Conservation (phyloP, 2,329 filamentous ascomycete genomes). For the Phyllachora maydis region DNA sequence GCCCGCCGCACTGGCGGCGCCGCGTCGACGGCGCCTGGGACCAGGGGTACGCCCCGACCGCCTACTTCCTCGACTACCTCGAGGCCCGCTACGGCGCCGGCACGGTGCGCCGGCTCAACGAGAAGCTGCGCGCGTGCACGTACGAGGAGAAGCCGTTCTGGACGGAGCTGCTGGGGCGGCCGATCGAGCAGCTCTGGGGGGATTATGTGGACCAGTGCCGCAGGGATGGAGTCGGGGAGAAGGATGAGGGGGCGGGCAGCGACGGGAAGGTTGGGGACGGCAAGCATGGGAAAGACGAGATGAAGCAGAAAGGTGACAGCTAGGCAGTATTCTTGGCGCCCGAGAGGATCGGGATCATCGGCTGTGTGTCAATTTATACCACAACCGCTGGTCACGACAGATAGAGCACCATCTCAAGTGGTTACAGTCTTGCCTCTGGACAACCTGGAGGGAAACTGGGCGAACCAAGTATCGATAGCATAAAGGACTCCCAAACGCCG, state of each 20-base stretch:
- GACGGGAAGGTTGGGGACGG: background rate
- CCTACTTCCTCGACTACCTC: slow-evolving; percentile 75
- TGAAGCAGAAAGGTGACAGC: background rate
- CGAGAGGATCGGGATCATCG: slow-evolving; percentile 1
- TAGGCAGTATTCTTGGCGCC: background rate
- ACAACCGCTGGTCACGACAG: no score
- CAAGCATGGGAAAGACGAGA: slow-evolving; percentile 1
- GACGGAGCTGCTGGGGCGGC: slow-evolving; percentile 43
- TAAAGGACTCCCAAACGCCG: no score
- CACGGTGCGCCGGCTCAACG: slow-evolving; percentile 43
- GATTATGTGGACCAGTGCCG: slow-evolving; percentile 42
- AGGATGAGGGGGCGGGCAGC: background rate
- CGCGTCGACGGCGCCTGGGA: slow-evolving; percentile 50
- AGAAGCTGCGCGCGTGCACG: slow-evolving; percentile 36
- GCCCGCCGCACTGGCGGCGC: slow-evolving; percentile 66
- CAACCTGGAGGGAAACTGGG: no score
- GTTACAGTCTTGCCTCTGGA: no score
- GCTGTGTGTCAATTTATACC: no score
- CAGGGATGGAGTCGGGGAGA: no score
- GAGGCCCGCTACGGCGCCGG: slow-evolving; percentile 43
- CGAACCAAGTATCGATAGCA: no score
- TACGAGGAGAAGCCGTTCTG: slow-evolving; percentile 49
- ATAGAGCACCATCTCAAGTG: no score
- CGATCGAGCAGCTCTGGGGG: slow-evolving; percentile 50
- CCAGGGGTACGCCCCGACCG: slow-evolving; percentile 74